Evolutionary conservation across 2,329 filamentous ascomycete genomes (phyloP).

Genomic region (Scytalidium sp.): DNA sequence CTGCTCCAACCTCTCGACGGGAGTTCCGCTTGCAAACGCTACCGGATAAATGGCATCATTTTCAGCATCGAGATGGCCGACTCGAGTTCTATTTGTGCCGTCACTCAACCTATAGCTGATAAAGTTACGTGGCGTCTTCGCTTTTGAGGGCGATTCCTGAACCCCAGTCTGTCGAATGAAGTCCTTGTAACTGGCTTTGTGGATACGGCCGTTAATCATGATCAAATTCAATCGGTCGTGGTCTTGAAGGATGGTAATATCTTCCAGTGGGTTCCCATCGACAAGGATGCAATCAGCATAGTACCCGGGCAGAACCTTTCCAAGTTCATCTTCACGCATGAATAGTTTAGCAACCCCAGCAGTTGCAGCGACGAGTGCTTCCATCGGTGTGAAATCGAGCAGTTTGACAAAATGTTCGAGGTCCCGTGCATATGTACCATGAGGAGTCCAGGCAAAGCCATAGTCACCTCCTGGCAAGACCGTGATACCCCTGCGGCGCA

Average conservation of each 20-base stretch:
- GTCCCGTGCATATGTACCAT: slow-evolving; percentile 41
- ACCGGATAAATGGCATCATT: no score
- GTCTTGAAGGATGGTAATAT: slow-evolving; percentile 33
- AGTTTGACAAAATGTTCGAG: slow-evolving; percentile 38
- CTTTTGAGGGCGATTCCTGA: no score
- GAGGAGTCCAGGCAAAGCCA: slow-evolving; percentile 40
- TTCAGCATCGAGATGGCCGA: no score
- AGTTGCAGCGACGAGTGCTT: slow-evolving; percentile 38
- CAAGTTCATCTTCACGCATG: slow-evolving; percentile 33
- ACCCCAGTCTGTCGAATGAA: no score
- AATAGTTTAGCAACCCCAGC: slow-evolving; percentile 30
- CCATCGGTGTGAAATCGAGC: slow-evolving; percentile 36
- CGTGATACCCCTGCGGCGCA: slow-evolving; percentile 37
- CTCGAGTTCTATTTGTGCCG: no score
- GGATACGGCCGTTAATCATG: slow-evolving; percentile 40
- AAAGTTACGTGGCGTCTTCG: no score
- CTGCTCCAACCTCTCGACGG: slow-evolving; percentile 44
- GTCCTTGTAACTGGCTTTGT: slow-evolving; percentile 34
- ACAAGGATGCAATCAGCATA: slow-evolving; percentile 39
- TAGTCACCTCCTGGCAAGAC: slow-evolving; percentile 40
- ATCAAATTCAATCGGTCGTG: slow-evolving; percentile 38
- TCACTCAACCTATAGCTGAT: no score
- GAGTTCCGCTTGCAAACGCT: slow-evolving; percentile 42
- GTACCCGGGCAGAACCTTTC: slow-evolving; percentile 33
- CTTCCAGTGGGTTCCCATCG: slow-evolving; percentile 36